These are phyloP conservation scores for Conoideocrella luteorostrata DNA, from an alignment of 2,329 filamentous ascomycete species.

Conservation along the genomic window DNA sequence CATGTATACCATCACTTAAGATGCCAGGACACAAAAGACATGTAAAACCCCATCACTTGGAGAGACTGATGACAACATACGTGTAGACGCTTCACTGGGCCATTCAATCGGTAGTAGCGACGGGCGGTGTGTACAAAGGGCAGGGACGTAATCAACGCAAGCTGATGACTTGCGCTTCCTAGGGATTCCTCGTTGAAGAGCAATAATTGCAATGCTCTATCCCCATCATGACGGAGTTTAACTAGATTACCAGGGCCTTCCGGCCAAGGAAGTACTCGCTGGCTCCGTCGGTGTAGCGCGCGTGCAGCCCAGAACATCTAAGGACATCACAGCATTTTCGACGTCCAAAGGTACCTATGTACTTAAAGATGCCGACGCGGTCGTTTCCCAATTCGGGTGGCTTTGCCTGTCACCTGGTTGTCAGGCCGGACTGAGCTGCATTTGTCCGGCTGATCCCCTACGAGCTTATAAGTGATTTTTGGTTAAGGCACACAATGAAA, in stretches of 20 bases:
- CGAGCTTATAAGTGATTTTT: too few relatives aligned
- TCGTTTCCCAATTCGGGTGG: background rate
- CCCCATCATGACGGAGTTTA: slow-evolving; percentile 3
- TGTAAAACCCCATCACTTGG: too few relatives aligned
- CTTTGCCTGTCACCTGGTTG: background rate
- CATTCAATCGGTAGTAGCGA: slow-evolving; percentile 13
- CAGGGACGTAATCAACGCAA: slow-evolving; percentile 38
- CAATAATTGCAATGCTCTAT: slow-evolving; percentile 8
- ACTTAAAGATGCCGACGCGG: background rate
- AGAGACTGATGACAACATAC: too few relatives aligned
- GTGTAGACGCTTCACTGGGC: background rate
- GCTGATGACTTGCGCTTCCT: slow-evolving; percentile 31
- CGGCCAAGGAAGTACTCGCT: background rate
- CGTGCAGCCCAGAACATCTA: background rate
- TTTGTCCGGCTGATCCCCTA: too few relatives aligned
- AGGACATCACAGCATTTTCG: background rate
- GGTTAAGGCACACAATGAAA: background rate
- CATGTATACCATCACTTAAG: too few relatives aligned
- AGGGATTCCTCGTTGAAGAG: slow-evolving; percentile 8
- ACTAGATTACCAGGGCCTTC: background rate
- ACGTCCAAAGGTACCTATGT: too few relatives aligned
- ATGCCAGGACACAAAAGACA: too few relatives aligned
- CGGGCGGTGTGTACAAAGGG: slow-evolving; percentile 37
- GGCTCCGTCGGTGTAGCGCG: background rate
- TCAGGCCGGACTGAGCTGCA: too few relatives aligned